Conservation (phyloP, 257 asterid genomes). For the Solanum verrucosum region DNA sequence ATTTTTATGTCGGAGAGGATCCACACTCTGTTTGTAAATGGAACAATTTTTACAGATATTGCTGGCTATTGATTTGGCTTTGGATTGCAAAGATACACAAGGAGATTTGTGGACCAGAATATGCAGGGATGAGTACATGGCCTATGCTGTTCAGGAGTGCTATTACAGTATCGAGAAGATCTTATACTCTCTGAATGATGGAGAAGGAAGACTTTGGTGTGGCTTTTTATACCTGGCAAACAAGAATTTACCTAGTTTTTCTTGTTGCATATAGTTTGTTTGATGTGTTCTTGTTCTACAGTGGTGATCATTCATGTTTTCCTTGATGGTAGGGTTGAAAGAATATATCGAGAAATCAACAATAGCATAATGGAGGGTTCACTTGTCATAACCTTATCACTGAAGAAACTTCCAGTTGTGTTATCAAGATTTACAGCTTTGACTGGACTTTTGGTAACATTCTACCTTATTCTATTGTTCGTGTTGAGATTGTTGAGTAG, state of each 20-base stretch:
- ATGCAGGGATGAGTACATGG: constrained; percentile 93
- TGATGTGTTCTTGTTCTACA: background rate
- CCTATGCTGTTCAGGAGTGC: constrained; percentile 96
- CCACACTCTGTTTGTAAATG: background rate
- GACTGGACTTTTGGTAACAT: constrained; percentile 85
- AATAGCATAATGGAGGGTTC: constrained; percentile 76
- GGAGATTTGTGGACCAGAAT: constrained; percentile 86
- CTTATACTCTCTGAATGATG: constrained; percentile 82
- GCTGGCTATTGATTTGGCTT: constrained; percentile 90
- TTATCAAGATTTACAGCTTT: constrained; percentile 83
- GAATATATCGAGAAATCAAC: constrained; percentile 85
- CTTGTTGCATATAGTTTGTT: constrained; percentile 1
- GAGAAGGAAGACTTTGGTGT: constrained; percentile 94
- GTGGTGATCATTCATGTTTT: background rate
- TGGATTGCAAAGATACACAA: constrained; percentile 95
- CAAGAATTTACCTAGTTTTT: background rate
- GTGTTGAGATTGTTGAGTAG: background rate
- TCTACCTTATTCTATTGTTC: background rate
- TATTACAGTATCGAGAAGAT: constrained; percentile 80
- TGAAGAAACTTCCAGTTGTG: constrained; percentile 77
- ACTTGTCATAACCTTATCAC: constrained; percentile 60
- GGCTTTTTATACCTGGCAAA: constrained; percentile 1
- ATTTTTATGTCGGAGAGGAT: background rate
- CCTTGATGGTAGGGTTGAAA: constrained; percentile 71
- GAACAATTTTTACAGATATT: constrained; percentile 48